Base-by-base conservation (phyloP, 176 grass and related monocot genomes). In the Pontederia crassipes region DNA sequence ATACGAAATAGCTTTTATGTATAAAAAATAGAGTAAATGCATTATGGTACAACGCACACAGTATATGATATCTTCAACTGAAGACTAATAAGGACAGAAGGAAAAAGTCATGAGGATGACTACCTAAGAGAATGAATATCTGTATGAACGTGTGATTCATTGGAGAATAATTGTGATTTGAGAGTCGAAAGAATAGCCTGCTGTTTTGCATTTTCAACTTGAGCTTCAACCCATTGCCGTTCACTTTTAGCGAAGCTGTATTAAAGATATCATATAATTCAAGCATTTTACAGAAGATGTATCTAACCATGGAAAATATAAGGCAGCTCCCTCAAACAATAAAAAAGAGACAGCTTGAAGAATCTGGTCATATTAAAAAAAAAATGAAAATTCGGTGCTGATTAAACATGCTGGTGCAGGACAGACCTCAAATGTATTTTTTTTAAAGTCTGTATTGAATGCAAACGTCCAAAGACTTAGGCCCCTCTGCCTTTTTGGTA, bases 211-310 rank as follows among this genome's bases (percentile, higher is more conserved):
- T 88, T 97, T 70, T 97, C 93, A 51, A 97, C 93, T 76, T 91
- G 93, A 45, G 93, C 87, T 80, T 97, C 93, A 78, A 97, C 89
- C 87, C 93, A 97, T 54, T 97, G 93, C 26, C 93, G 80, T 78
- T 97, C 93, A 81, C 93, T 97, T 71, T 87, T 97, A 26, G 87
- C 93, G 81, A 97, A 97, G 91, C 93, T 97, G 64, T 87, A 62
- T 24, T 14, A 17, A 81, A 47, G 68, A 17, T 18, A 17, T 59
- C n/a, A 48, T 68, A 12, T 18, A 55, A 74, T 77, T 67, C 61
- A 28, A 49, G 77, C 17, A 47, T 32, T 16, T 48, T 15, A 7
- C 16, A 64, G 46, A 64, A 48, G 16, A 49, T 8, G 18, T 28
- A 50, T 17, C 46, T 65, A 17, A 10, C 16, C 28, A 48, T 67